A percentile compares a stretch with the other conserved stretches of the same genome.
phyloP scores from a whole-genome alignment of 176 grass and related monocot species.

The Musa acuminata region DNA sequence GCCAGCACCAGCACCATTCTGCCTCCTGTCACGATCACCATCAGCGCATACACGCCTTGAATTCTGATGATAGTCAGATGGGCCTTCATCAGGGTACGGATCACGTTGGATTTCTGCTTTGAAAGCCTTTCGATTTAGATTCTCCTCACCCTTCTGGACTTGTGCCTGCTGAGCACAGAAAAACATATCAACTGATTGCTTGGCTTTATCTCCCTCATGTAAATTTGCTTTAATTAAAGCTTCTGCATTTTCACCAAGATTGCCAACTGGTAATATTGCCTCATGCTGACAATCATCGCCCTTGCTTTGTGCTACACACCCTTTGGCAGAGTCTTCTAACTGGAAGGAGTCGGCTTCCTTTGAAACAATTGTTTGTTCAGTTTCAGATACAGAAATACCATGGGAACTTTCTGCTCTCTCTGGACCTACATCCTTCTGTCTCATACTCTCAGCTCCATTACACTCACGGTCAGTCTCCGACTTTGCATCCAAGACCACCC shows the following conservation, averaged over 20 bases:
- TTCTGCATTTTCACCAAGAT: background rate
- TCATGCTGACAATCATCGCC: constrained; percentile 40
- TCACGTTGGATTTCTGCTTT: too few relatives aligned
- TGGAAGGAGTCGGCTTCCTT: constrained; percentile 28
- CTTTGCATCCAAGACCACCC: constrained; percentile 17
- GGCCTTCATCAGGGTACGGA: constrained; percentile 28
- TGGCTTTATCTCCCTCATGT: constrained; percentile 13
- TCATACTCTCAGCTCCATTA: constrained; percentile 10
- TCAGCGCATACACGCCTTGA: constrained; percentile 17
- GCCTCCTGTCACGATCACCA: constrained; percentile 16
- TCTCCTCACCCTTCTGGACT: constrained; percentile 5
- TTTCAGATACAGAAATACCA: constrained; percentile 19
- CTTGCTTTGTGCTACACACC: constrained; percentile 26
- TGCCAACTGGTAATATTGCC: constrained; percentile 29
- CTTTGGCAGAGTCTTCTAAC: constrained; percentile 16
- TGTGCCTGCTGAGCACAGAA: background rate
- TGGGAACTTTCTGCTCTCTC: constrained; percentile 17
- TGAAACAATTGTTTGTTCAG: constrained; percentile 23
- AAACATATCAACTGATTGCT: constrained; percentile 1
- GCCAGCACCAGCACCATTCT: constrained; percentile 36
- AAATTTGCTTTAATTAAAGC: background rate
- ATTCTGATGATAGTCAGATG: constrained; percentile 27
- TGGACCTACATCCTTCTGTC: constrained; percentile 13
- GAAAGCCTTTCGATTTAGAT: background rate
- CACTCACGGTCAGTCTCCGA: constrained; percentile 14